Evolutionary conservation across 139 green algal genomes (phyloP).

Genomic region (Pleodorina starrii): DNA sequence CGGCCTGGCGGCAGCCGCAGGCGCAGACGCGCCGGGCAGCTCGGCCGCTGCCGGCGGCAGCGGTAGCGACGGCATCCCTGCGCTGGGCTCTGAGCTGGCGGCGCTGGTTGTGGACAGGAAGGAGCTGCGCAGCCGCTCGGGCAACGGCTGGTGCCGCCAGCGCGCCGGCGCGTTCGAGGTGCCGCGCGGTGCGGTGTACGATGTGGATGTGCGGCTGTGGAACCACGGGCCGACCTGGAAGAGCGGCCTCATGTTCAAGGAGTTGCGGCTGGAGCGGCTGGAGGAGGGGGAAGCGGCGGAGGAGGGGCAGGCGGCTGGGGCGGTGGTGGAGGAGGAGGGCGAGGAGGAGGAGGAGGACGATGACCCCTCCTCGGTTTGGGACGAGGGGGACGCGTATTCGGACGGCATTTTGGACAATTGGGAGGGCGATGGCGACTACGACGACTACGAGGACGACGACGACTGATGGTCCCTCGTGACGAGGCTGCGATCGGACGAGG

Average conservation of each 20-base stretch:
- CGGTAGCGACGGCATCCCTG: background rate
- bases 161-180: background rate
- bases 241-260: background rate
- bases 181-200: background rate
- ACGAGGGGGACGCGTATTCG: background rate
- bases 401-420: too few relatives aligned
- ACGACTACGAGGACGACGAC: too few relatives aligned
- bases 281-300: background rate
- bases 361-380: too few relatives aligned
- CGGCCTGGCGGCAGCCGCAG: background rate
- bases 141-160: constrained; percentile 17
- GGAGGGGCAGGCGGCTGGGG: background rate
- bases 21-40: background rate
- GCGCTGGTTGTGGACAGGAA: background rate
- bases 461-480: too few relatives aligned
- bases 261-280: background rate
- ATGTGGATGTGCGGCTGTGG: constrained; percentile 21
- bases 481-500: too few relatives aligned
- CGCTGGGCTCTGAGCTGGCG: background rate
- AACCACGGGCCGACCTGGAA: constrained; percentile 21
- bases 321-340: background rate
- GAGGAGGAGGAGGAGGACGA: background rate
- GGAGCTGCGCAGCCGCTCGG: background rate
- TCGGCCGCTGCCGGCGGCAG: background rate
- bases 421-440: too few relatives aligned